Evolutionary conservation across 129 eudicot genomes (phyloP).

Genomic region (Saposhnikovia divaricata): DNA sequence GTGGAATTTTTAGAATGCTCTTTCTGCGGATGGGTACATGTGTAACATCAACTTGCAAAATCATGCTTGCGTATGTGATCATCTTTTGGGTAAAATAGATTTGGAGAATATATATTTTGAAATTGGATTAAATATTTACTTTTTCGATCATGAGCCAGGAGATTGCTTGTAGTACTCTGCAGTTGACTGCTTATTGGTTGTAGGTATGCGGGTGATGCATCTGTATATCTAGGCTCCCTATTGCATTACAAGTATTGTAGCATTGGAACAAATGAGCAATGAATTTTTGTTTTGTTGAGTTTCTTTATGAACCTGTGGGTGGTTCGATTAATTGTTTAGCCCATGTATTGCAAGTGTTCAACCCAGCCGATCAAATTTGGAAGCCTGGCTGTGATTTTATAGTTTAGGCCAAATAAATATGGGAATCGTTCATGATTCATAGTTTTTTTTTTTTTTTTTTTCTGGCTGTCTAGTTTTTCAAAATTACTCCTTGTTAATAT

Average conservation of each 20-base stretch:
- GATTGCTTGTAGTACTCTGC: neutral
- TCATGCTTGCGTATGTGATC: neutral
- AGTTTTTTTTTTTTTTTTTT: no score
- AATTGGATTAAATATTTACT: neutral
- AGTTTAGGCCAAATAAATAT: no score
- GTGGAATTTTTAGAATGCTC: neutral
- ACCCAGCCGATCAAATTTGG: no score
- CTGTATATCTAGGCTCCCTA: neutral
- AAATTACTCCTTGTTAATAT: no score
- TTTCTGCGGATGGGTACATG: neutral
- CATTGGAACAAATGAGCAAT: neutral
- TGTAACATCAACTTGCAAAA: neutral
- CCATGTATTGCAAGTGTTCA: no score
- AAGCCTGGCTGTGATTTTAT: no score
- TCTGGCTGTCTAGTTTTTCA: no score
- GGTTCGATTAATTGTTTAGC: no score
- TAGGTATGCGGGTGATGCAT: no score
- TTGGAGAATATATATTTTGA: neutral
- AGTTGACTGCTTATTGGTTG: neutral
- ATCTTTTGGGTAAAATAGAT: neutral
- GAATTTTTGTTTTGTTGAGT: neutral
- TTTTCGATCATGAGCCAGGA: neutral
- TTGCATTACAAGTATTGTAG: neutral
- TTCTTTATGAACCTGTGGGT: no score
- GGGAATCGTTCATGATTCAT: no score